phyloP scores from a whole-genome alignment of 495 filamentous ascomycete genomes.

The Penicilliopsis zonata region DNA sequence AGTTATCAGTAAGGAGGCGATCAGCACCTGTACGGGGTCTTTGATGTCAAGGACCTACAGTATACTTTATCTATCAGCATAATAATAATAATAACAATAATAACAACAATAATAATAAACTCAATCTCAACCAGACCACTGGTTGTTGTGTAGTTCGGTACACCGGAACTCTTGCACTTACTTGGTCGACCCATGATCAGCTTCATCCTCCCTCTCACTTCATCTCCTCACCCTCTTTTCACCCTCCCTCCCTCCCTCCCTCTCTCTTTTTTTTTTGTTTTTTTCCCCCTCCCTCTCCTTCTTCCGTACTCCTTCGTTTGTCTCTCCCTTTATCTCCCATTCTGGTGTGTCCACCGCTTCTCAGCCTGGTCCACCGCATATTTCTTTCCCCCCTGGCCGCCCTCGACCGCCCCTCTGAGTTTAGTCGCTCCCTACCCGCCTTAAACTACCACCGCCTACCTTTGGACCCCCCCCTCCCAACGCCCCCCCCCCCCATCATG shows the following conservation, averaged over 20 bases:
- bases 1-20: too few species aligned
- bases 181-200: background rate
- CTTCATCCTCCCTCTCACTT: background rate
- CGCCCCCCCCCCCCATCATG: conserved; percentile 11
- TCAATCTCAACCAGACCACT: too few species aligned
- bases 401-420: conserved; percentile 2
- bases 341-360: conserved; percentile 2
- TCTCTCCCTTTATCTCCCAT: too few species aligned
- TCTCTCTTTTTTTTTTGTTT: conserved; percentile 3
- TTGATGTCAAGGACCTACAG: too few species aligned
- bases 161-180: too few species aligned
- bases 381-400: conserved; percentile 5
- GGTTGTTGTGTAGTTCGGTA: too few species aligned
- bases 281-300: conserved; percentile 4
- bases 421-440: conserved; percentile 10
- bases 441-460: conserved; percentile 3
- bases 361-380: background rate
- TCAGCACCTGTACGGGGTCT: too few species aligned
- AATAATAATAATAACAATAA: too few species aligned
- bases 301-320: conserved; percentile 2
- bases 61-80: too few species aligned
- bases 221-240: conserved; percentile 1
- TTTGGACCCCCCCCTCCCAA: conserved; percentile 1
- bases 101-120: too few species aligned
- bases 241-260: conserved; percentile 1